Evolutionary conservation across 2,329 filamentous ascomycete genomes (phyloP), one percentile per base, ranked within the genome.

Genomic region (Colletotrichum eleusines): DNA sequence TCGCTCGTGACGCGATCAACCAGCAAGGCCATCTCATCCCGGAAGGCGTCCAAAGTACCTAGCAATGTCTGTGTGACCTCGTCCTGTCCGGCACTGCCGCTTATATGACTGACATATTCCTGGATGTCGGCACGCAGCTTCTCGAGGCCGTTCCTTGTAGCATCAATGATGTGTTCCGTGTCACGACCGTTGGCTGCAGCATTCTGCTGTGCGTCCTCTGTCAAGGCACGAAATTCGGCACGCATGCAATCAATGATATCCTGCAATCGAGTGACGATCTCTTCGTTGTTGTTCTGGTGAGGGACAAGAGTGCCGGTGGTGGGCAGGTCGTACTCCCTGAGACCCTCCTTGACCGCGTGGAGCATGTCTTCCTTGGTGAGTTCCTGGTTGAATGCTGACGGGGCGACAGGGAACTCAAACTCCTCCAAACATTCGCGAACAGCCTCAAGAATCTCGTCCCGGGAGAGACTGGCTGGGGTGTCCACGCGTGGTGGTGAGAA

Each of bases 351-450:
- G 60, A 92, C 88, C 51, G 90, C 90, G 68, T 90, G 84, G 28
- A 91, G 78, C 81, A 92, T 86, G 72, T 92, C 89, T 33, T 91
- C 87, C 48, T 85, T 84, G 0, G 87, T 89, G 40, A 91, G 78
- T n/a, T 88, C 86, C 35, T 81, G 82, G 9, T 84, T 84, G 28
- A 85, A 79, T 35, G 87, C 86, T 16, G 88, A 86, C 1, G 87
- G 85, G 4, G 89, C 87, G 28, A 90, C 84, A 1, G 91, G 91
- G 74, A 93, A 93, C 76, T 95, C 93, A 74, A 96, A 92, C 74
- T 94, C 93, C 74, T 97, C 93, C 5, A 98, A 84, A 72, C 93
- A 97, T 79, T 97, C 94, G 33, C 93, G 90, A 28, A 98, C 93
- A 3, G 93, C 93, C 60, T 91, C 89, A 5, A 97, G 87, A 28